Evolutionary conservation across 805 yeast genomes (phyloP), one percentile per base, ranked within the genome.

Genomic region (Zygosaccharomyces gambellarensis): DNA sequence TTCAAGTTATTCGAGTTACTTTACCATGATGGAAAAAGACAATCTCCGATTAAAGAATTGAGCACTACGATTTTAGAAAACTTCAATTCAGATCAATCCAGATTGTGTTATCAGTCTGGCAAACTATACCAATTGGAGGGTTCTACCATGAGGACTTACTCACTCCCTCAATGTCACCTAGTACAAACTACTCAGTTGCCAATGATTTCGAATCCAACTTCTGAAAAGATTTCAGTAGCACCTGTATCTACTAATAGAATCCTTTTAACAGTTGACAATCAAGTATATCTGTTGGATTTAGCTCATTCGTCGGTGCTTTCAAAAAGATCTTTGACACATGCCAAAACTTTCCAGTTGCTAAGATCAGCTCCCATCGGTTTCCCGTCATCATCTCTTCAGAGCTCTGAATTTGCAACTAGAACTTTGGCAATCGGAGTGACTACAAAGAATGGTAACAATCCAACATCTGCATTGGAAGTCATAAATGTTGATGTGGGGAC

Each of bases 401-500:
- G 45, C 17, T 32, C 25, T 21, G 36, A 44, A 3, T 41, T 46
- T n/a, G 53, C 51, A 32, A 55, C 54, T 29, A 60, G 53, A 46
- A 64, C 69, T 2, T 46, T 63, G 32, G 64, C 63, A 4, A 53
- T 64, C 32, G 68, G 66, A 47, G 67, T 64, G 21, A 59, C 68
- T 1, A 62, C 64, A 0, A 63, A 63, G 45, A 54, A 55, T 29
- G 64, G 62, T 17, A 31, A 57, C 29, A 62, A 56, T 25, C 59
- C 67, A 23, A 53, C 58, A 5, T 61, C 66, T 22, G 54, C 66
- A 10, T 50, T 68, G 36, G 70, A 67, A 44, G 53, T 67, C 5
- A 55, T 66, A 32, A 68, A 68, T 31, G 63, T 83, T 34, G 79
- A 83, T 51, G 79, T 82, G 31, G 95, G 94, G 4, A 68, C 78